Base-by-base conservation (phyloP, 345 rosid species). In the Erodium maritimum region DNA sequence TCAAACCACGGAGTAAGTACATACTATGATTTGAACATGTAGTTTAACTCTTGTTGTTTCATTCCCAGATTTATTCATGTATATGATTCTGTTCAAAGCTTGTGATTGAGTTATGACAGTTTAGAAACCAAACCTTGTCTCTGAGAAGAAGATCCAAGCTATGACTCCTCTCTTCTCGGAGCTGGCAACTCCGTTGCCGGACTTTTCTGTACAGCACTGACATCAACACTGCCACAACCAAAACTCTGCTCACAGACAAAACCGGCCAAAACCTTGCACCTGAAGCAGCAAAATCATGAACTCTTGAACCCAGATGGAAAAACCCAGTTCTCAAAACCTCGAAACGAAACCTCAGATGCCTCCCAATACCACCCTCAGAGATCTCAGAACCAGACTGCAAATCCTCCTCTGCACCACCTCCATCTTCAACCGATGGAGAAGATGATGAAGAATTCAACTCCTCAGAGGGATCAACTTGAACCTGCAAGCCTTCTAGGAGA, bases 61-160 rank as follows among this genome's bases (percentile, higher is more conserved):
- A n/a, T n/a, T n/a, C n/a, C n/a, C n/a, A n/a, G n/a, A n/a, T n/a
- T n/a, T n/a, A n/a, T n/a, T n/a, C n/a, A n/a, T n/a, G n/a, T n/a
- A n/a, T n/a, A n/a, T n/a, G n/a, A n/a, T n/a, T n/a, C n/a, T n/a
- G n/a, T n/a, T n/a, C n/a, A n/a, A n/a, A n/a, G n/a, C n/a, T n/a
- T n/a, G n/a, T n/a, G n/a, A n/a, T n/a, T n/a, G n/a, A n/a, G n/a
- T n/a, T n/a, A n/a, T n/a, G 1, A 5, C 11, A 16, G 59, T 18
- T 24, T 6, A 57, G 11, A 19, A 14, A 59, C 53, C 42, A 22
- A 37, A 77, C 88, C 79, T 73, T 67, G 65, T 82, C 82, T 66
- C 58, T 73, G 65, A 82, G 20, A 23, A 73, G 54, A 33, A 61
- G 65, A 4, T 48, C 29, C 37, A 75, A 58, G 13, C 55, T 64